Percentiles rank a stretch among this genome's conserved stretches.
phyloP scores from a whole-genome alignment of 2,329 filamentous ascomycete species.

The Exophiala spinifera region DNA sequence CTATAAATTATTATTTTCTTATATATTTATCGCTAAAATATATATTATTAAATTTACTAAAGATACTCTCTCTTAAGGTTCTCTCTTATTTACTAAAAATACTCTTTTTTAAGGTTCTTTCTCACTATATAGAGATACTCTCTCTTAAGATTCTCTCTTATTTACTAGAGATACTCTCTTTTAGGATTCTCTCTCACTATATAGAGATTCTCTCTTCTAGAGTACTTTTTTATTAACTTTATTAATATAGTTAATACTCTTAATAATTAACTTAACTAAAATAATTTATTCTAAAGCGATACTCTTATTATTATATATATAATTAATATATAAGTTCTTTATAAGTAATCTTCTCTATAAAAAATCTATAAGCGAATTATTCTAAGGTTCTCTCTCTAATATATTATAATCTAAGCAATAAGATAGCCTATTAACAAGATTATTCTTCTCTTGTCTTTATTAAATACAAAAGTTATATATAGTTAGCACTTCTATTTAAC shows the following conservation, averaged over 20 bases:
- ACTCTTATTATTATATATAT: neutral
- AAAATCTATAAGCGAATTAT: slow-evolving; percentile 26
- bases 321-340: neutral
- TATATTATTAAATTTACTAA: neutral
- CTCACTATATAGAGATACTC: neutral
- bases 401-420: neutral
- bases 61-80: neutral
- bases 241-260: neutral
- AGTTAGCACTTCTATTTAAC: slow-evolving; percentile 1
- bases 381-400: slow-evolving; percentile 17
- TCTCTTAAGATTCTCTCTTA: slow-evolving; percentile 1
- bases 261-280: neutral
- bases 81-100: no score
- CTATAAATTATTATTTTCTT: neutral
- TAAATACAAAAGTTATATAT: slow-evolving; percentile 2
- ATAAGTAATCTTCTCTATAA: neutral
- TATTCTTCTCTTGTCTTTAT: neutral
- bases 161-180: no score
- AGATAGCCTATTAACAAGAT: neutral
- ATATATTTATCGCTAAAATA: neutral
- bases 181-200: no score
- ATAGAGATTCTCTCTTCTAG: no score
- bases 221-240: no score
- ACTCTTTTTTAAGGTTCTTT: no score
- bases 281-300: no score